Conservation (phyloP, 768 basidiomycete species). For the Leucosporidium creatinivorum region DNA sequence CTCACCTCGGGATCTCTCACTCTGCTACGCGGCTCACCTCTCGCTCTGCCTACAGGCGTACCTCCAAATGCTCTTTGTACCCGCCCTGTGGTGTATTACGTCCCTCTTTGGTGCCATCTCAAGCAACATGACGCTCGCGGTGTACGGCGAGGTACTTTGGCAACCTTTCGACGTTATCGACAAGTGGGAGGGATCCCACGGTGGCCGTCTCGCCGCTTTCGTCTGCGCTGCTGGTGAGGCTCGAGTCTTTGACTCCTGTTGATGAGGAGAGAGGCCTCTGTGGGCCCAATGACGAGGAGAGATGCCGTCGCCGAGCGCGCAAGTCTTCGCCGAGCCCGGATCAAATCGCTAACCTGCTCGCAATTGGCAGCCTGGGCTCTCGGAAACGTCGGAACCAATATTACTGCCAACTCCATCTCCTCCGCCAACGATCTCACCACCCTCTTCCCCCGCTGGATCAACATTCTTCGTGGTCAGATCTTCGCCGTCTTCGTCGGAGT, state of each 20-base stretch:
- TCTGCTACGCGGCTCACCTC: too few species aligned
- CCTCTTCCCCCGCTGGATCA: conserved; percentile 51
- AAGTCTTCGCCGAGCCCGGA: conserved; percentile 16
- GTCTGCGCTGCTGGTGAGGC: conserved; percentile 16
- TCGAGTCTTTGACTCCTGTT: too few species aligned
- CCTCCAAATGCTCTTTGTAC: conserved; percentile 32
- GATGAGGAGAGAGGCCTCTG: too few species aligned
- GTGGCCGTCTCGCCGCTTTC: conserved; percentile 26
- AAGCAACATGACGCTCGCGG: conserved; percentile 20
- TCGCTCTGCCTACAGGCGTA: too few species aligned
- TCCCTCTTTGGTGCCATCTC: conserved; percentile 34
- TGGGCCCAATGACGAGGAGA: too few species aligned
- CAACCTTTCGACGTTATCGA: conserved; percentile 29
- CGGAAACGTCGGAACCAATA: conserved; percentile 23
- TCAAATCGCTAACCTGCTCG: conserved; percentile 36
- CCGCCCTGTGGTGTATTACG: conserved; percentile 29
- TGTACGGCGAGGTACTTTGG: conserved; percentile 24
- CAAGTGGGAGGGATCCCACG: conserved; percentile 4
- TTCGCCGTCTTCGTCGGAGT: conserved; percentile 59
- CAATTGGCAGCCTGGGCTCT: conserved; percentile 20
- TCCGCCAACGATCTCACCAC: conserved; percentile 14
- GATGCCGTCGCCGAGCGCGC: too few species aligned
- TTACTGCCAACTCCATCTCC: conserved; percentile 20
- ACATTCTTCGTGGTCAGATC: conserved; percentile 65
- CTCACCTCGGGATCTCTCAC: too few species aligned